Evolutionary conservation across 305 asterid species (phyloP), one percentile per base, ranked within the genome.

Genomic region (Fraxinus greggii): DNA sequence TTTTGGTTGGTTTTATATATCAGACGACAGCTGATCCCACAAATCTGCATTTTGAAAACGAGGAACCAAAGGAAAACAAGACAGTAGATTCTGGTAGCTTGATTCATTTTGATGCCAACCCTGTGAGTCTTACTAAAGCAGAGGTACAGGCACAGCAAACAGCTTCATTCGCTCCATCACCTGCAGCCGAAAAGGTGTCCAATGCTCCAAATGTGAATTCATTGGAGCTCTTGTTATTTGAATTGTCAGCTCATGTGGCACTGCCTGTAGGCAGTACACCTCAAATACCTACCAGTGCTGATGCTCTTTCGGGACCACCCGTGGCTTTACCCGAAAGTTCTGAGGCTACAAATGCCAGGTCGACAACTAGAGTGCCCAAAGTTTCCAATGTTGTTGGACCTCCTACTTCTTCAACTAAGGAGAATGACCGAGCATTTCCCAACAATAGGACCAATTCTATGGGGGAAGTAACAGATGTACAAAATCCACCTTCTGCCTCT

Each of bases 151-250:
- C 83, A 36, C 83, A 40, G 1, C 51, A 79, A 81, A 83, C 72
- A 48, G 72, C 78, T 78, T 79, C 87, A 17, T 42, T 83, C 24
- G 74, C 42, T 69, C 76, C 90, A 82, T 69, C 86, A 77, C 29
- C 89, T 51, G 33, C 81, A 59, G 76, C 63, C 33, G 86, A 89
- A 83, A 83, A 77, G 54, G 85, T 81, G 31, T 82, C 89, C 12
- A 78, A 65, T 81, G 79, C 78, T 81, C 83, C 86, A 12, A 77
- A 75, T 72, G 24, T 78, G 56, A 85, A 77, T 84, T 82, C 95
- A 48, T 31, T 91, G 38, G 97, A 95, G 48, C 79, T 87, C 54
- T 88, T 91, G 86, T 85, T 93, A 74, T 76, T 92, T 51, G 97
- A 88, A 24, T 84, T 84, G 88, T 82, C 92, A 31, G 77, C 42